Evolutionary conservation across 1,139 yeast genomes (phyloP), one percentile per base, ranked within the genome.

Genomic region (Hanseniaspora sp.): DNA sequence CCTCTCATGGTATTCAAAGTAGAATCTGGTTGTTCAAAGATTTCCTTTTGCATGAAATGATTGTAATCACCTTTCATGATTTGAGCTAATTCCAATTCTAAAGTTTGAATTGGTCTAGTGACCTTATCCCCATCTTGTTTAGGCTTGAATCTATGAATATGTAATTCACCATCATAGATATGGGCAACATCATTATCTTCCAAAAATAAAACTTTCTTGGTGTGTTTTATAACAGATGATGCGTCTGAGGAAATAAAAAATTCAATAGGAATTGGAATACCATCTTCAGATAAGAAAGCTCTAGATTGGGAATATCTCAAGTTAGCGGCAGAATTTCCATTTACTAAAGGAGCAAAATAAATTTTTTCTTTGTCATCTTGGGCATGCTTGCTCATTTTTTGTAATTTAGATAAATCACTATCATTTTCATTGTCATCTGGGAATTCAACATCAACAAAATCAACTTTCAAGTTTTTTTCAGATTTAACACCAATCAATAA

Each of bases 151-250:
- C 99, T 84, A 73, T 94, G 98, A 62, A 94, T 94, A 71, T 92
- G 99, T 68, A 94, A 78, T 74, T 92, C 98, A 69, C 99, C 99
- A 66, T 90, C 95, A 69, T 86, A 87, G 62, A 94, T 88, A 69
- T 94, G 99, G 45, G 97, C 99, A 69, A 94, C 88, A 71, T 94
- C 99, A 66, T 94, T 96, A 70, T 94, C 99, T 74, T 92, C 97
- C 66, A 94, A 78, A 72, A 86, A 92, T 63, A 94, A 78, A 39
- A 94, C 98, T 72, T 92, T 92, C 74, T 90, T 90, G 64, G 99
- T 94, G 74, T 94, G 96, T 72, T 90, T 94, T 58, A 94, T 77
- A 54, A 94, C 96, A n/a, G 98, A 90, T 31, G 98, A 86, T 39
- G 98, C 96, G 71, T 94, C 99, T 35, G 97, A 88, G 29, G 97